These are phyloP conservation scores for Ceratocystis huliohia DNA, from an alignment of 2,329 filamentous ascomycete genomes.

Conservation along the genomic window DNA sequence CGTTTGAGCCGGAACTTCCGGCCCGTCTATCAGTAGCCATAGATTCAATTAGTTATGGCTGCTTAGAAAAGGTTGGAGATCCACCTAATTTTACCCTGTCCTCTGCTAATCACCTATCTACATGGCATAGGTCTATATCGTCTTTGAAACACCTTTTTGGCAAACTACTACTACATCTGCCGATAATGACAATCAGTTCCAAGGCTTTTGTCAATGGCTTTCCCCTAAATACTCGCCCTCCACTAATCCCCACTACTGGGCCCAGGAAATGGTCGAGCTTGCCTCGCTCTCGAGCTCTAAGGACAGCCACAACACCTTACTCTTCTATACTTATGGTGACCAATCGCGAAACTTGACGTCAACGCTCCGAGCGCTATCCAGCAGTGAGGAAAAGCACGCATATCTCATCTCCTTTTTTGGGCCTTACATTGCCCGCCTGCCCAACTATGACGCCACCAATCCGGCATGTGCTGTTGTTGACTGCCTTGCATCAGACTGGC, in stretches of 20 bases:
- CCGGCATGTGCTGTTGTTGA: slow-evolving; percentile 49
- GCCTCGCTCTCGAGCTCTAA: slow-evolving; percentile 44
- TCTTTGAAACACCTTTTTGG: slow-evolving; percentile 70
- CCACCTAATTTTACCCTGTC: background rate
- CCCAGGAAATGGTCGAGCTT: slow-evolving; percentile 66
- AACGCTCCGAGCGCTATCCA: slow-evolving; percentile 32
- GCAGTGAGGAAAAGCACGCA: slow-evolving; percentile 29
- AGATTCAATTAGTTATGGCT: slow-evolving; percentile 53
- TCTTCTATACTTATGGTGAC: slow-evolving; percentile 68
- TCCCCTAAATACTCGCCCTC: slow-evolving; percentile 52
- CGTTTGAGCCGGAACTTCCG: slow-evolving; percentile 50
- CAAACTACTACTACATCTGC: slow-evolving; percentile 23
- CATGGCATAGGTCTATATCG: slow-evolving; percentile 41
- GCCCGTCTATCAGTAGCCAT: slow-evolving; percentile 47
- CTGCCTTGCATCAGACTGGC: slow-evolving; percentile 63
- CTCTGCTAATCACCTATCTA: background rate
- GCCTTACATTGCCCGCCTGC: slow-evolving; percentile 67
- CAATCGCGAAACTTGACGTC: slow-evolving; percentile 44
- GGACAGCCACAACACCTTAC: slow-evolving; percentile 61
- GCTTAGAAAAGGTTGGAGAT: slow-evolving; percentile 50
- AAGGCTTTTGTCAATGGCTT: slow-evolving; percentile 66
- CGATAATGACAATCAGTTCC: slow-evolving; percentile 32
- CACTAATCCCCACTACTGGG: slow-evolving; percentile 53
- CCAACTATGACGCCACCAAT: slow-evolving; percentile 45
- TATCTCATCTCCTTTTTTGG: slow-evolving; percentile 55